Evolutionary conservation across 495 filamentous ascomycete species (phyloP).

Genomic region (Hypoxylon intermedium): DNA sequence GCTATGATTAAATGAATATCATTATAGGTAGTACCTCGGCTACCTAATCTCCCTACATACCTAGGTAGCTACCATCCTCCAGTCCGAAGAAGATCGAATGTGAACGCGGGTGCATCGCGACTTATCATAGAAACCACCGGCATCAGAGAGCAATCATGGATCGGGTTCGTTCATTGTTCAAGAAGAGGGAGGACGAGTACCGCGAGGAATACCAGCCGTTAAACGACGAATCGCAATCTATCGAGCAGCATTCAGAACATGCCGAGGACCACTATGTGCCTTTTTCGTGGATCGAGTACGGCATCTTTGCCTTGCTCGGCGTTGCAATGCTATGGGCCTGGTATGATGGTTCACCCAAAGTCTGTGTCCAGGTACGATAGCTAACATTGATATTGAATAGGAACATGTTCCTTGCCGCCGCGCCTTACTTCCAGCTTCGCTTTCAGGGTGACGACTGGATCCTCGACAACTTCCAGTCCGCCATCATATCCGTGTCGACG

Average conservation of each 20-base stretch:
- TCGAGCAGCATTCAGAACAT: slow-evolving; percentile 35
- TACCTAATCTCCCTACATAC: slow-evolving; percentile 17
- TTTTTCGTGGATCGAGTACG: slow-evolving; percentile 85
- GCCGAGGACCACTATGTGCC: slow-evolving; percentile 43
- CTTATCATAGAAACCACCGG: background rate
- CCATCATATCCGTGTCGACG: slow-evolving; percentile 85
- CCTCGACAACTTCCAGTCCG: slow-evolving; percentile 80
- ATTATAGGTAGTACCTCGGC: slow-evolving; percentile 18
- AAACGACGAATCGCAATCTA: slow-evolving; percentile 48
- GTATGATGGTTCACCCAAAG: too few relatives aligned
- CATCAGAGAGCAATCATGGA: slow-evolving; percentile 47
- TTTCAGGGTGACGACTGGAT: slow-evolving; percentile 76
- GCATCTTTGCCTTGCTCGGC: slow-evolving; percentile 83
- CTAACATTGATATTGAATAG: slow-evolving; percentile 54
- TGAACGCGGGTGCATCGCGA: slow-evolving; percentile 1
- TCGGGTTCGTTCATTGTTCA: slow-evolving; percentile 56
- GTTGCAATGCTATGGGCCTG: slow-evolving; percentile 96
- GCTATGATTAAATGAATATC: slow-evolving; percentile 21
- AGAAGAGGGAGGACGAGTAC: slow-evolving; percentile 47
- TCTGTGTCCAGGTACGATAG: background rate
- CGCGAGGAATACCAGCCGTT: slow-evolving; percentile 66
- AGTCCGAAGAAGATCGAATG: slow-evolving; percentile 7
- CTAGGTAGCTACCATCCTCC: background rate
- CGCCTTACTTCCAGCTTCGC: slow-evolving; percentile 88
- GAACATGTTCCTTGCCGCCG: slow-evolving; percentile 98